Evolutionary conservation across 305 asterid genomes (phyloP).

Genomic region (Fraxinus albicans): DNA sequence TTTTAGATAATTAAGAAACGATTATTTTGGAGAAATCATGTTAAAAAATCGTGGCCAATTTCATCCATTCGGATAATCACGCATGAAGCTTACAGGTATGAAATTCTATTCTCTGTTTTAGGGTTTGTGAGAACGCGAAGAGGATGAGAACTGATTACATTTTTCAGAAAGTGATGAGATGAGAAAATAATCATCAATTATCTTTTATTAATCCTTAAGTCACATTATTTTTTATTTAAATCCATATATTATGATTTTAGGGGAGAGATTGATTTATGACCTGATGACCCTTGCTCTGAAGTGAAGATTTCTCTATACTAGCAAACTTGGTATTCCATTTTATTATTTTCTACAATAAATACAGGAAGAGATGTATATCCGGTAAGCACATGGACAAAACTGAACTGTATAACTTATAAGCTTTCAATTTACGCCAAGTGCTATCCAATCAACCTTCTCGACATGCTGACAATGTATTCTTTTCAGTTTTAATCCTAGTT

Average conservation of each 20-base stretch:
- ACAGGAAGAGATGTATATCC: background rate
- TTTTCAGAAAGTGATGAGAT: too few species aligned
- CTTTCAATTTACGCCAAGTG: background rate
- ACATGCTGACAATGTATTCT: background rate
- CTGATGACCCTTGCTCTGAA: background rate
- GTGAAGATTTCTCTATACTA: background rate
- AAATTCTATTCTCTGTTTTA: background rate
- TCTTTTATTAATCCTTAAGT: too few species aligned
- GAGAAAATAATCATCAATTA: too few species aligned
- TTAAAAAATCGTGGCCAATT: too few species aligned
- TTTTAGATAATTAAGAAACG: too few species aligned
- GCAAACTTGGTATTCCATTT: background rate
- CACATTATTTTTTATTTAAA: too few species aligned
- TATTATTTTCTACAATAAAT: background rate
- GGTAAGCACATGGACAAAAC: background rate
- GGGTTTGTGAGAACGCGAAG: background rate
- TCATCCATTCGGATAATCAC: background rate
- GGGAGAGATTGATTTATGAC: too few species aligned
- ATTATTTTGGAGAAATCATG: background rate
- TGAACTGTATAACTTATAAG: background rate
- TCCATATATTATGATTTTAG: too few species aligned
- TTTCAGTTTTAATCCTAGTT: background rate
- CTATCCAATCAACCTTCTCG: background rate
- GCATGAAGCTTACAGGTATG: background rate
- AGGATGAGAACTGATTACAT: background rate